Percentiles rank a stretch among this genome's conserved stretches.
These are phyloP conservation scores for Cryptosporidium ryanae DNA, from an alignment of 169 alveolate genomes.

Conservation along the genomic window DNA sequence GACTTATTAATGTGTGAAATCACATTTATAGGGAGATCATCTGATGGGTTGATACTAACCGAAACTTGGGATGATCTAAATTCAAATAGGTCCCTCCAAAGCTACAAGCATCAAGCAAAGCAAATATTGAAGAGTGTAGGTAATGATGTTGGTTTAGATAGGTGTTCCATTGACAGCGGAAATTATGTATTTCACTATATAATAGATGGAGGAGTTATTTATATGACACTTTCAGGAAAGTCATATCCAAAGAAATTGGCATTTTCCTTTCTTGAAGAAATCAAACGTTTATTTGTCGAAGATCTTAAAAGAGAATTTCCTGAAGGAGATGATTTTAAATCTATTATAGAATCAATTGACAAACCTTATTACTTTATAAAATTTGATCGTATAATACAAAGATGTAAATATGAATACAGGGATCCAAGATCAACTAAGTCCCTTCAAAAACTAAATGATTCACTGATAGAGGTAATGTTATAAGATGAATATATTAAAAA, in stretches of 20 bases:
- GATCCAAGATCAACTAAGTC: constrained; percentile 77
- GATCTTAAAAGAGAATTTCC: constrained; percentile 85
- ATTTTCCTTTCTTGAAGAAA: constrained; percentile 84
- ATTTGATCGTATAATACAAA: constrained; percentile 82
- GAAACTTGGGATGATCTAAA: constrained; percentile 85
- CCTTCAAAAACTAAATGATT: constrained; percentile 76
- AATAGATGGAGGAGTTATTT: constrained; percentile 81
- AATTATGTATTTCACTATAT: constrained; percentile 76
- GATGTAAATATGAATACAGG: constrained; percentile 76
- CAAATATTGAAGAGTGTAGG: constrained; percentile 76
- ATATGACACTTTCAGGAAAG: constrained; percentile 82
- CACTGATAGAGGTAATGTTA: constrained; percentile 74
- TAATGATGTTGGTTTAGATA: constrained; percentile 33
- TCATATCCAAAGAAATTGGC: constrained; percentile 88
- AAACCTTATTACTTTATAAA: constrained; percentile 86
- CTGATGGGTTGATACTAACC: constrained; percentile 86
- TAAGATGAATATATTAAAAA: neutral
- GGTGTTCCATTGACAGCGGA: constrained; percentile 52
- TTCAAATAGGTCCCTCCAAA: constrained; percentile 45
- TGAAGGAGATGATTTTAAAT: constrained; percentile 80
- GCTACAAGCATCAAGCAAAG: constrained; percentile 81
- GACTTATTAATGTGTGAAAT: constrained; percentile 80
- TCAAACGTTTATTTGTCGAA: constrained; percentile 81
- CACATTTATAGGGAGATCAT: constrained; percentile 84
- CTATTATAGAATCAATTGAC: constrained; percentile 84